Percentiles rank a stretch among this genome's conserved stretches.
phyloP scores from a whole-genome alignment of 257 asterid species.

The Solanum pinnatisectum region DNA sequence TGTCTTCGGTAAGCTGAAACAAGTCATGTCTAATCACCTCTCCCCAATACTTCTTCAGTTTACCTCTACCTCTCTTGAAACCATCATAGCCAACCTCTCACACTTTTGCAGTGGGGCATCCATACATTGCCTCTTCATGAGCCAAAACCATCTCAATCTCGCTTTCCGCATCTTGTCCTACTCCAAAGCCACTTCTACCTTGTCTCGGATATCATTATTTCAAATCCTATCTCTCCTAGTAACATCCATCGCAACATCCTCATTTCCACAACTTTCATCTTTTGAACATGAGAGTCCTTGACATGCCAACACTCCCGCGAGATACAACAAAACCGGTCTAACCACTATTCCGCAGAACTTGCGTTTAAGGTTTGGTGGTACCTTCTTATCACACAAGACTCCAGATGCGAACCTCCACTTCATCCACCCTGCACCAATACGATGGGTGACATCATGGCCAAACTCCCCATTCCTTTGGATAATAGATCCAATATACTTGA shows the following conservation, averaged over 20 bases:
- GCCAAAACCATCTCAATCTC: neutral
- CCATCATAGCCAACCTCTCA: neutral
- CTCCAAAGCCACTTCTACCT: neutral
- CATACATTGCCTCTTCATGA: neutral
- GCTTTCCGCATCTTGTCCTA: neutral
- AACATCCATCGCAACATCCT: neutral
- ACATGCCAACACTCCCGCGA: neutral
- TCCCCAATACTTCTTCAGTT: neutral
- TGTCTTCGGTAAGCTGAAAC: neutral
- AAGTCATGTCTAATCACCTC: neutral
- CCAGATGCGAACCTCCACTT: neutral
- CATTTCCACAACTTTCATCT: neutral
- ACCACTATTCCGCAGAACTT: neutral
- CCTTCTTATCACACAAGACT: neutral
- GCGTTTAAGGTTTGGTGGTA: neutral
- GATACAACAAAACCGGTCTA: neutral
- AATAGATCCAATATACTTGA: neutral
- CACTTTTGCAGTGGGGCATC: neutral
- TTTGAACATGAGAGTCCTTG: neutral
- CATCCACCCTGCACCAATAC: neutral
- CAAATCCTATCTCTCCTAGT: neutral
- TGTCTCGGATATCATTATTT: neutral
- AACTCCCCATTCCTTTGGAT: neutral
- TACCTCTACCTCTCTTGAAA: neutral
- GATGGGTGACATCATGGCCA: neutral